Percentiles rank a stretch among this genome's conserved stretches.
Evolutionary conservation across 2,329 filamentous ascomycete species (phyloP).

Genomic region (Alternaria sp.): DNA sequence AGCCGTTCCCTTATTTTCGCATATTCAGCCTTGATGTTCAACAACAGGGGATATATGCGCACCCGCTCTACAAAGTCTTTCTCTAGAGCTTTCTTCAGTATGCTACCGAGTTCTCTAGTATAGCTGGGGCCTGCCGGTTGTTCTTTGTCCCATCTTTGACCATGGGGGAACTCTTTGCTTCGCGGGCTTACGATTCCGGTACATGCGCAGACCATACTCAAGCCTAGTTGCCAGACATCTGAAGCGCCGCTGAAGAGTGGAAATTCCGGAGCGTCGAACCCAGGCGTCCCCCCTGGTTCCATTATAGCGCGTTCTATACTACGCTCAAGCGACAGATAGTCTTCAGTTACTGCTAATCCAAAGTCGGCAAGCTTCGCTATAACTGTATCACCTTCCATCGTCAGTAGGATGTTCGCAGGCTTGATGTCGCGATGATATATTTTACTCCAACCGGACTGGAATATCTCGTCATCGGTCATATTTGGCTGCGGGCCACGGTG

Average conservation of each 20-base stretch:
- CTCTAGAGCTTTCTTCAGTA: slow-evolving; percentile 7
- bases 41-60: not conserved
- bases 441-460: slow-evolving; percentile 14
- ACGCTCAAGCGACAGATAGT: not conserved
- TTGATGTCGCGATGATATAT: slow-evolving; percentile 29
- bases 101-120: slow-evolving; percentile 8
- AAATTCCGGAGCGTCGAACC: slow-evolving; percentile 23
- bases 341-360: slow-evolving; percentile 16
- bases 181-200: not conserved
- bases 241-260: slow-evolving; percentile 12
- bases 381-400: slow-evolving; percentile 3
- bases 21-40: slow-evolving; percentile 3
- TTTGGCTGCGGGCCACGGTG: slow-evolving; percentile 19
- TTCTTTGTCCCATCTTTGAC: slow-evolving; percentile 5
- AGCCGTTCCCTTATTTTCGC: not conserved
- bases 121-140: slow-evolving; percentile 14
- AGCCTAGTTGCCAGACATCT: slow-evolving; percentile 27
- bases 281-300: slow-evolving; percentile 8
- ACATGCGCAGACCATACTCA: slow-evolving; percentile 21
- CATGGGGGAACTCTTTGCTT: slow-evolving; percentile 6
- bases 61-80: not conserved
- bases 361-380: slow-evolving; percentile 29
- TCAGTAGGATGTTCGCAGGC: slow-evolving; percentile 26
- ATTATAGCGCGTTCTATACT: not conserved
- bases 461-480: slow-evolving; percentile 5